phyloP scores from a whole-genome alignment of 2,329 filamentous ascomycete species.

The Coniochaeta hoffmannii region DNA sequence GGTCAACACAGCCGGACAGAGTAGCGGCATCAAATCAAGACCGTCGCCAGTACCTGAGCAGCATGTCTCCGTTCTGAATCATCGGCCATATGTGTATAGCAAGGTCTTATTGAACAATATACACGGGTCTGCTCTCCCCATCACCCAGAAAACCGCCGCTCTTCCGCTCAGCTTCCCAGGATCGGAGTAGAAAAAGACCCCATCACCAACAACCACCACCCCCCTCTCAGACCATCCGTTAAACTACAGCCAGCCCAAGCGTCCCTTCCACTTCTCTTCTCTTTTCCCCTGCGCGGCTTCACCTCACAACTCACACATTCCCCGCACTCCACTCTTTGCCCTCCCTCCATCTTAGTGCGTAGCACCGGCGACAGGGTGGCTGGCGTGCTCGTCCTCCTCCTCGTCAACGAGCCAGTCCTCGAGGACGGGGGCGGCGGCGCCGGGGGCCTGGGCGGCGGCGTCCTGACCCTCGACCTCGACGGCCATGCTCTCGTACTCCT shows the following conservation, averaged over 20 bases:
- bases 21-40: background rate
- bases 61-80: background rate
- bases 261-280: constrained; percentile 1
- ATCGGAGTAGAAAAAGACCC: background rate
- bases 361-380: constrained; percentile 33
- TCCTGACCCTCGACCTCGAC: constrained; percentile 92
- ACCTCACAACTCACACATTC: background rate
- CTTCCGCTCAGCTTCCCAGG: background rate
- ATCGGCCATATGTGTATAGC: constrained; percentile 1
- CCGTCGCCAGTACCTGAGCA: background rate
- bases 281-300: constrained; percentile 3
- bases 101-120: constrained; percentile 21
- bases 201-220: background rate
- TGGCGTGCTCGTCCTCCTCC: constrained; percentile 46
- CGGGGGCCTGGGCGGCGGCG: constrained; percentile 49
- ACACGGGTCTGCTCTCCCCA: constrained; percentile 26
- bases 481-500: constrained; percentile 88
- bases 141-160: background rate
- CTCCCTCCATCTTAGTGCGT: constrained; percentile 2
- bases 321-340: background rate
- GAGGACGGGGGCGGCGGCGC: constrained; percentile 48
- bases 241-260: background rate
- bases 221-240: background rate
- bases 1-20: background rate
- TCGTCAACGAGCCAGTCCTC: constrained; percentile 81